Percentiles rank a stretch among this genome's conserved stretches.
Evolutionary conservation across 163 green algal genomes (phyloP).

Genomic region (Chlamydomonas reinhardtii): DNA sequence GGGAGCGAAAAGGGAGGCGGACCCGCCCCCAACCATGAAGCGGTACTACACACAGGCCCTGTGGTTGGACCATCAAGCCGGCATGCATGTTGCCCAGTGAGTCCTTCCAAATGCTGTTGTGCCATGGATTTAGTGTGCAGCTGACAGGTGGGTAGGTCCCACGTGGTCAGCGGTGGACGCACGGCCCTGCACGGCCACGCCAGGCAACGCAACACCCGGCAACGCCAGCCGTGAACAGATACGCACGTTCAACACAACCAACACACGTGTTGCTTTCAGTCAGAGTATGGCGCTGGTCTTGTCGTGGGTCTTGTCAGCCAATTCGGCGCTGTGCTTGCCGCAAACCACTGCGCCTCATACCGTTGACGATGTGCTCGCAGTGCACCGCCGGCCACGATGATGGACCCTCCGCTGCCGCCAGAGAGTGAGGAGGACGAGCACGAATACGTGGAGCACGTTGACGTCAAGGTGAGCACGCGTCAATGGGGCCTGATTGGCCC

Average conservation of each 20-base stretch:
- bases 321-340: not conserved
- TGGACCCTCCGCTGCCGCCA: conserved; percentile 11
- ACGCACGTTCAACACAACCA: too few relatives aligned
- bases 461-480: conserved; percentile 6
- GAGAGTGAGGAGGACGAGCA: conserved; percentile 46
- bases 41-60: conserved; percentile 19
- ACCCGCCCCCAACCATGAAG: not conserved
- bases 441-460: conserved; percentile 43
- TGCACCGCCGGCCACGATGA: not conserved
- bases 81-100: conserved; percentile 36
- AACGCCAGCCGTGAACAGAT: too few relatives aligned
- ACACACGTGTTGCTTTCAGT: too few relatives aligned
- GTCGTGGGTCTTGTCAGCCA: too few relatives aligned
- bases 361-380: not conserved
- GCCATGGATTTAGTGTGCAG: not conserved
- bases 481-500: too few relatives aligned
- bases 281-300: too few relatives aligned
- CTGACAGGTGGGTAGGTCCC: not conserved
- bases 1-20: too few relatives aligned
- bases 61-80: conserved; percentile 31
- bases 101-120: not conserved
- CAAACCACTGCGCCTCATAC: not conserved
- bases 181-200: too few relatives aligned
- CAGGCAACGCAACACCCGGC: too few relatives aligned
- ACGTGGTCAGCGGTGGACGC: too few relatives aligned